phyloP scores from a whole-genome alignment of 78 protist genomes.

The Polysphondylium violaceum region DNA sequence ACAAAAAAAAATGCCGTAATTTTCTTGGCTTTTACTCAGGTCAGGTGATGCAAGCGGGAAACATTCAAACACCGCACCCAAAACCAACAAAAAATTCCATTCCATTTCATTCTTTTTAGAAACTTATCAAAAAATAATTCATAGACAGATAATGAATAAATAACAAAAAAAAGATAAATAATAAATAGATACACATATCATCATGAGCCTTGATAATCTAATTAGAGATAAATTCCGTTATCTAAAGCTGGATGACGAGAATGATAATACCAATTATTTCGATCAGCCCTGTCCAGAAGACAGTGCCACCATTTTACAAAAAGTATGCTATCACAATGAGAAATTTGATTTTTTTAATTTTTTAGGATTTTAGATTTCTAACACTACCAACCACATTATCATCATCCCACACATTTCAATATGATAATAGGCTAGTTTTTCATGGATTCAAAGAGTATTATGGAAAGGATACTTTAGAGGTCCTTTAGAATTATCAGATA shows the following conservation, averaged over 20 bases:
- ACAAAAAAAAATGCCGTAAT: neutral
- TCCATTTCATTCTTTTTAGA: neutral
- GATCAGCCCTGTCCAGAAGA: neutral
- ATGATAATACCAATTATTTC: neutral
- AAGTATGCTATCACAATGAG: too few relatives aligned
- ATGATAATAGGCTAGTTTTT: conserved; percentile 5
- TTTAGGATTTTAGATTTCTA: too few relatives aligned
- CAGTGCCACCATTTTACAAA: neutral
- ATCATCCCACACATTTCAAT: neutral
- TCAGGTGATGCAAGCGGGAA: neutral
- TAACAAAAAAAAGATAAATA: neutral
- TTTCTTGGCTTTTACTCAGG: neutral
- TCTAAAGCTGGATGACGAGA: neutral
- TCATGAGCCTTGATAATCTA: neutral
- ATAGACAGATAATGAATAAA: too few relatives aligned
- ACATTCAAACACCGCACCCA: neutral
- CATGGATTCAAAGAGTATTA: conserved; percentile 33
- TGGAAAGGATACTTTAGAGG: conserved; percentile 17
- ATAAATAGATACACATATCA: neutral
- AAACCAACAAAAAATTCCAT: neutral
- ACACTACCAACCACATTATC: neutral
- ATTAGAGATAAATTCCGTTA: neutral
- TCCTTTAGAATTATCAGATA: conserved; percentile 27
- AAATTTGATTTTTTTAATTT: neutral
- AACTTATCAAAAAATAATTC: too few relatives aligned